Percentiles rank a stretch among this genome's conserved stretches.
Conservation (phyloP, 2,329 filamentous ascomycete genomes). For the Knufia petricola region DNA sequence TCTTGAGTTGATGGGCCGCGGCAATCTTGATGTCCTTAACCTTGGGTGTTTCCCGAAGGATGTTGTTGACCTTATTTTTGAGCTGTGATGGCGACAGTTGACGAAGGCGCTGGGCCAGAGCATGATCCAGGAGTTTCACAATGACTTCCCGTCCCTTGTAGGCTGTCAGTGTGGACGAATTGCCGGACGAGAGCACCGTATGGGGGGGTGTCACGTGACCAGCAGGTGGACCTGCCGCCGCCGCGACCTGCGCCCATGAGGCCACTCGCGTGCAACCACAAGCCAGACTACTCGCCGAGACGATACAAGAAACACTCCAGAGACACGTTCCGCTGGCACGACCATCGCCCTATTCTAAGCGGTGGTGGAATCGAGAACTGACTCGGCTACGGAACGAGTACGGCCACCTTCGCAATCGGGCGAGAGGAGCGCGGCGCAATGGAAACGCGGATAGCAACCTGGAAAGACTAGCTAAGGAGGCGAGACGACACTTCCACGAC, state of each 20-base stretch:
- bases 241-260: constrained; percentile 10
- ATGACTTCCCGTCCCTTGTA: neutral
- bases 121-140: neutral
- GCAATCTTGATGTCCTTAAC: constrained; percentile 7
- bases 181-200: no score
- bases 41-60: neutral
- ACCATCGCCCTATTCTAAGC: neutral
- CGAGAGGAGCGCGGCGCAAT: neutral
- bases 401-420: neutral
- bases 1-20: constrained; percentile 11
- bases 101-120: neutral
- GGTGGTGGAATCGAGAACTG: constrained; percentile 11
- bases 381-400: neutral
- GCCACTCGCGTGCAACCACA: no score
- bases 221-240: constrained; percentile 3
- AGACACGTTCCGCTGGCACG: no score
- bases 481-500: neutral
- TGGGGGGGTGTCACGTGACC: neutral
- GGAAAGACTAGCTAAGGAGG: neutral
- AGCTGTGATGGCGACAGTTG: neutral
- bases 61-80: neutral
- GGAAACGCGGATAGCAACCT: neutral
- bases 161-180: neutral
- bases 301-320: no score
- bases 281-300: no score